Percentiles rank a stretch among this genome's conserved stretches.
phyloP scores from a whole-genome alignment of 148 eudicot species.

The Tetragonia tetragonoides region DNA sequence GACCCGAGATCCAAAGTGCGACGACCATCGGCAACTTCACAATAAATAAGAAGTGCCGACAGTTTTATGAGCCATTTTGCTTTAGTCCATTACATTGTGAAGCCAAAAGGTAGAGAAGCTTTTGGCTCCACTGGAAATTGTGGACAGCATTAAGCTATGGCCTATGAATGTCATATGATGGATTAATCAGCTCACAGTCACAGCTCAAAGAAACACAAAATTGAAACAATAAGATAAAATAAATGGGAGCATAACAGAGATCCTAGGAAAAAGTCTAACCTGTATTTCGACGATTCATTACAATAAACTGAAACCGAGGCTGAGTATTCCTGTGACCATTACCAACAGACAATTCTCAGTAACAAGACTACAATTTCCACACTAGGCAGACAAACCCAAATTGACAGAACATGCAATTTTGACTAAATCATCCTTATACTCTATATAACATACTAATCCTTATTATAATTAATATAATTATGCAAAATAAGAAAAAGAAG shows the following conservation, averaged over 20 bases:
- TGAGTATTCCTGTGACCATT: constrained; percentile 53
- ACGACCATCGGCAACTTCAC: no score
- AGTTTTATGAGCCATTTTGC: no score
- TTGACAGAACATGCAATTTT: neutral
- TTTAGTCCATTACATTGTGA: no score
- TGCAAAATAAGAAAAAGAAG: neutral
- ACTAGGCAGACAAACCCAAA: neutral
- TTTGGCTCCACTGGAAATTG: no score
- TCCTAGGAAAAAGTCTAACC: constrained; percentile 35
- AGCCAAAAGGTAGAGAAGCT: no score
- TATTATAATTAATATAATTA: neutral
- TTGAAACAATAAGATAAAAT: neutral
- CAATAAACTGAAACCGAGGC: constrained; percentile 83
- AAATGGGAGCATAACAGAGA: neutral
- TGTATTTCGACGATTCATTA: constrained; percentile 75
- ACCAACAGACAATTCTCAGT: neutral
- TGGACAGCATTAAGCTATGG: neutral
- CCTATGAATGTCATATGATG: neutral
- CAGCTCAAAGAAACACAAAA: neutral
- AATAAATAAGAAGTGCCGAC: no score
- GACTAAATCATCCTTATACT: neutral
- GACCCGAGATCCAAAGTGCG: no score
- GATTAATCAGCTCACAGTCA: neutral
- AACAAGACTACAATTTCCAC: neutral
- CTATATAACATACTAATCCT: neutral